Base-by-base conservation (phyloP, 2,329 filamentous ascomycete species). In the Botrytis tulipae region DNA sequence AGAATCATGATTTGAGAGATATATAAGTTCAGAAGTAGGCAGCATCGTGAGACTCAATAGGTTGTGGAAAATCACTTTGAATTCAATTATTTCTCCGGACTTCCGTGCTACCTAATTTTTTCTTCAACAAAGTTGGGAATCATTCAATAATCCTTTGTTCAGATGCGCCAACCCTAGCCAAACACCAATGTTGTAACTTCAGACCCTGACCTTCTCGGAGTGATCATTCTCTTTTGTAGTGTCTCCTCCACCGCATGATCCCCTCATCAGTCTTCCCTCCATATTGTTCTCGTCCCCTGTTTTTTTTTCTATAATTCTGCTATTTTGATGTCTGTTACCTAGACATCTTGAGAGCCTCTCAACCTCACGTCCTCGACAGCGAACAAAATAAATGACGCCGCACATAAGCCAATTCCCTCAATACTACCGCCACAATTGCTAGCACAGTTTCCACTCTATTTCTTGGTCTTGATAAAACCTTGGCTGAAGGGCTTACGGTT, bases 391-490 rank as follows among this genome's bases (percentile, higher is more conserved):
- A n/a, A 68, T 32, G 18, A 25, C 51, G 25, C 9, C 46, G 16
- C 40, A 25, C 35, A 29, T 29, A 29, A 42, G 18, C 3, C 25
- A 54, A 57, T 68, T 1, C 3, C 32, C 20, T 57, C 4, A 4
- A 18, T 32, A 14, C 37, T 68, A 29, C 25, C 48, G 12, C 40
- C 20, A 8, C 29, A 32, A 72, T 60, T 25, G 10, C 37, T 48
- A 37, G 35, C 65, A 61, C 40, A 71, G n/a, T 59, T 68, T 51
- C 40, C 6, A 8, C 46, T 42, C 54, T 73, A 77, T 48, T 76
- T 78, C 69, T 74, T 77, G 25, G 60, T 54, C 60, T 74, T 76
- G 44, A 78, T 75, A 62, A 80, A 80, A 4, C 78, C 75, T 59
- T 75, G 77, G 2, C 70, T 69, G 61, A 79, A 76, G 40, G 77